Evolutionary conservation across 352 stramenopile genomes (phyloP), one percentile per base, ranked within the genome.

Genomic region (Globisporangium abappressorium): DNA sequence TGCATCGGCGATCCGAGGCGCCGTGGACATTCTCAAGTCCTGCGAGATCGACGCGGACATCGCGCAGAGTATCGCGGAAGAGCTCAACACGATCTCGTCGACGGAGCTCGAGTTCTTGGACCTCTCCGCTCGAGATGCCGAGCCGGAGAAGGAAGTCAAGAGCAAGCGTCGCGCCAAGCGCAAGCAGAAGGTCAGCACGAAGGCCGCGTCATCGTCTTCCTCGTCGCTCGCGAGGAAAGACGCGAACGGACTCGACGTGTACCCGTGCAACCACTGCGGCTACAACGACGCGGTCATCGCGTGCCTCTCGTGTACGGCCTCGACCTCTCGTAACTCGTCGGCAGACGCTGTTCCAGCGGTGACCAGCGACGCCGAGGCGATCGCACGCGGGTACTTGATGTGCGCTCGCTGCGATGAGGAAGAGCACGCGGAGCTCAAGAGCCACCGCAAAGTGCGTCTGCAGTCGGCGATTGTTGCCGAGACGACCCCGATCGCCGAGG

Each of bases 191-290:
- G 70, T 30, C 38, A 71, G 5, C 20, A 57, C 51, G 28, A 72
- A 46, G 54, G 63, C 28, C 54, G 38, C 14, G 20, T 24, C 49
- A 4, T 46, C 38, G 11, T 46, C 38, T 9, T 54, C 57, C 2
- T 53, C 36, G 9, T 62, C 59, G 18, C 59, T 43, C 5, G 64
- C 51, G 18, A 72, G 46, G 49, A 72, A 47, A 60, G 20, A 51
- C 69, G 53, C 57, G 4, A 64, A 73, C 3, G 68, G 57, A 14
- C 60, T 64, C 55, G 43, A 58, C 33, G 47, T 70, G 43, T 69
- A 82, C 54, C 73, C 77, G 3, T 94, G 87, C 24, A 84, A 92
- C 66, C 86, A 94, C 67, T 94, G 87, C 51, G 87, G 86, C 9
- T 76, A 80, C 26, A 79, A 89, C 14, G 78, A 90, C 64, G 84